A percentile compares a stretch with the other conserved stretches of the same genome.
Evolutionary conservation across 2,329 filamentous ascomycete genomes (phyloP).

Genomic region (Penicillium sp.): DNA sequence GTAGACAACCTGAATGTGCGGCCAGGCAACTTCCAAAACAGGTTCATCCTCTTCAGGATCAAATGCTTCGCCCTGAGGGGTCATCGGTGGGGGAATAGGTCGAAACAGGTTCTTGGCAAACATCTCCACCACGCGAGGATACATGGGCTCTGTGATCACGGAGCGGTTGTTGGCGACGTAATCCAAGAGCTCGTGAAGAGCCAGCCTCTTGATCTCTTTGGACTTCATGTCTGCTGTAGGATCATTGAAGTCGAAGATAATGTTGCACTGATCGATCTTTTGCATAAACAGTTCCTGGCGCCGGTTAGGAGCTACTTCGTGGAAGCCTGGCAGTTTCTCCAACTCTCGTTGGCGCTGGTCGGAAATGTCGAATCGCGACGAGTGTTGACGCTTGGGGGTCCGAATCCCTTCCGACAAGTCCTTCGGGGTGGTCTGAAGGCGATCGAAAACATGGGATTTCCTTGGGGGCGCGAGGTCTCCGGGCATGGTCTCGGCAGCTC

Average conservation of each 20-base stretch:
- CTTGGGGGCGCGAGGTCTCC: conserved; percentile 94
- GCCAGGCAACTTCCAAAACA: conserved; percentile 96
- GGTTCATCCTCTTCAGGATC: conserved; percentile 98
- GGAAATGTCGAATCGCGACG: conserved; percentile 95
- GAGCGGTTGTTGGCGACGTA: conserved; percentile 98
- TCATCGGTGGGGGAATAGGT: conserved; percentile 93
- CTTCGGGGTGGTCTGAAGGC: conserved; percentile 88
- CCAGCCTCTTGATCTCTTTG: conserved; percentile 97
- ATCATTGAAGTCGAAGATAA: conserved; percentile 99
- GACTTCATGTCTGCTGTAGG: conserved; percentile 98
- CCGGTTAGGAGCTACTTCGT: conserved; percentile 91
- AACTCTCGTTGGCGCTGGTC: conserved; percentile 83
- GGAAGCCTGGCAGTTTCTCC: conserved; percentile 95
- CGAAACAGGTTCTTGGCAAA: conserved; percentile 98
- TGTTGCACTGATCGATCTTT: conserved; percentile 99
- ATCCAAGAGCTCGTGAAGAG: conserved; percentile 90
- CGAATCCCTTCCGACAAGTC: conserved; percentile 93
- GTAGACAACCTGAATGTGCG: conserved; percentile 98
- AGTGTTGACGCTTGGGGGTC: conserved; percentile 94
- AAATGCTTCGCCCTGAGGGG: conserved; percentile 95
- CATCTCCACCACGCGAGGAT: conserved; percentile 97
- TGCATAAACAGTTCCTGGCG: conserved; percentile 98
- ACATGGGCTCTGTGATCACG: conserved; percentile 98
- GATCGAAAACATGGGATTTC: conserved; percentile 84
- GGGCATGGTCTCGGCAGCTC: conserved; percentile 94